Evolutionary conservation across 169 alveolate species (phyloP).

Genomic region (Plasmodium blacklocki): DNA sequence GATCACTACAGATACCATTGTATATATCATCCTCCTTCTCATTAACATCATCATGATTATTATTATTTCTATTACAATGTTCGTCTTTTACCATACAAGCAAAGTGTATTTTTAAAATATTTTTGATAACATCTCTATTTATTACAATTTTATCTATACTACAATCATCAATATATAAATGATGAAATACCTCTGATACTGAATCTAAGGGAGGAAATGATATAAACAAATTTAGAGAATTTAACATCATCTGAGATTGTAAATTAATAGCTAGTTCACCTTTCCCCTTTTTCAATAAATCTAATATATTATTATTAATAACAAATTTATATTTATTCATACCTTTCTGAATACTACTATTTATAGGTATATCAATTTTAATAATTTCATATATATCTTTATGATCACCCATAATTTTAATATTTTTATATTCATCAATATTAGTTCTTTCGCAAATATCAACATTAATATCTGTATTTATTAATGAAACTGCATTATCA

Average conservation of each 20-base stretch:
- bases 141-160: constrained; percentile 12
- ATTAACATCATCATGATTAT: not conserved
- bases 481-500: constrained; percentile 65
- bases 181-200: constrained; percentile 37
- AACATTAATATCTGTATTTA: constrained; percentile 55
- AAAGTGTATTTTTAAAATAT: constrained; percentile 30
- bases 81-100: constrained; percentile 7
- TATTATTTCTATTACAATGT: not conserved
- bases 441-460: constrained; percentile 47
- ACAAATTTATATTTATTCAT: constrained; percentile 57
- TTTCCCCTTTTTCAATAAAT: constrained; percentile 38
- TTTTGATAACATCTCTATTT: constrained; percentile 38
- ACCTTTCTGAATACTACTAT: constrained; percentile 5
- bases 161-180: constrained; percentile 46
- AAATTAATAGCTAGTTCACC: constrained; percentile 11
- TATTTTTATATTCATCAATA: not conserved
- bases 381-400: constrained; percentile 25
- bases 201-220: constrained; percentile 57
- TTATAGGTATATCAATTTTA: constrained; percentile 12
- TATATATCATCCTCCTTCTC: not conserved
- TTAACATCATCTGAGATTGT: not conserved
- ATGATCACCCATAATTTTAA: not conserved
- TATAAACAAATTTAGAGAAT: constrained; percentile 14
- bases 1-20: no score
- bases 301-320: constrained; percentile 27